These are phyloP conservation scores for Colletotrichum sidae DNA, from an alignment of 2,329 filamentous ascomycete species.

Conservation along the genomic window DNA sequence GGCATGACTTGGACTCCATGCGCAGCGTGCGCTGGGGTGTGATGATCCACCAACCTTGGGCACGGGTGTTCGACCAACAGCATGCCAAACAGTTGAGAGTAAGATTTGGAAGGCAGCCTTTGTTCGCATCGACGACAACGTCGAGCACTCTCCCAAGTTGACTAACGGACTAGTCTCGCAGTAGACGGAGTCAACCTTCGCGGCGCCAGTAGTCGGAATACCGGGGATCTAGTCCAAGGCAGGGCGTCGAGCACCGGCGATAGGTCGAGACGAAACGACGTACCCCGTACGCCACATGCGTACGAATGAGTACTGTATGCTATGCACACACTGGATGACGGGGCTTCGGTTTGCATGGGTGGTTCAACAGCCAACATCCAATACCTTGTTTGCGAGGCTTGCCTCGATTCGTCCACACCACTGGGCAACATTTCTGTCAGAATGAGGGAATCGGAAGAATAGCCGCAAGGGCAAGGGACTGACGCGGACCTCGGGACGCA, in stretches of 20 bases:
- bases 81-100: conserved; percentile 1
- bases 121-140: not conserved
- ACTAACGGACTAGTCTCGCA: conserved; percentile 24
- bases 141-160: conserved; percentile 22
- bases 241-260: too few relatives aligned
- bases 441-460: conserved; percentile 25
- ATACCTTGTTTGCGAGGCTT: conserved; percentile 22
- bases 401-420: conserved; percentile 12
- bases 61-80: conserved; percentile 1
- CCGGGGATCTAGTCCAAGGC: conserved; percentile 2
- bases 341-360: conserved; percentile 18
- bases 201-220: conserved; percentile 9
- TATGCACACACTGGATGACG: not conserved
- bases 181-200: conserved; percentile 4
- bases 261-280: too few relatives aligned
- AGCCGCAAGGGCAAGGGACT: not conserved
- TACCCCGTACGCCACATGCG: too few relatives aligned
- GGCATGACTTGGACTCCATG: conserved; percentile 45
- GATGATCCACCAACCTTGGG: not conserved
- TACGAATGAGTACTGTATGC: too few relatives aligned
- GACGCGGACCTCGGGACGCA: not conserved
- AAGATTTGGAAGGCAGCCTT: too few relatives aligned
- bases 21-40: conserved; percentile 27
- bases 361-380: conserved; percentile 14
- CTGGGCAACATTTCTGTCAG: not conserved